Conservation (phyloP, 805 yeast species). For the Ogataea pini region DNA sequence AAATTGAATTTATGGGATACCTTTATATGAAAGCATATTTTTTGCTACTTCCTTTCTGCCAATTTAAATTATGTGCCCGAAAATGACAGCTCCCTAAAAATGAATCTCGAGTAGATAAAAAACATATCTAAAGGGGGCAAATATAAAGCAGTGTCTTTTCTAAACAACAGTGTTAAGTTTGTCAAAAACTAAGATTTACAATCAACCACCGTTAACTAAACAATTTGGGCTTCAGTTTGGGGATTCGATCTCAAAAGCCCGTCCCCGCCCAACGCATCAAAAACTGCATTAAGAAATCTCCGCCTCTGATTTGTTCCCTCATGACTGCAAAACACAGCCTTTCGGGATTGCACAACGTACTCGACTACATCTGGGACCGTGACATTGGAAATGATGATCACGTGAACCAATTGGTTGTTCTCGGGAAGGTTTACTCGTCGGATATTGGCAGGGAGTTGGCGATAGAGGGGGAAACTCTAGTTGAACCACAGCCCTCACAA, state of each 20-base stretch:
- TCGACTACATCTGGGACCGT: slow-evolving; percentile 32
- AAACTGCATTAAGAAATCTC: not conserved
- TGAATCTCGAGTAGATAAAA: slow-evolving; percentile 1
- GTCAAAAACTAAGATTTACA: not conserved
- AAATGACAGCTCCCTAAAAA: not conserved
- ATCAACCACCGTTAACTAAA: no score
- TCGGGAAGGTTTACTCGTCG: slow-evolving; percentile 41
- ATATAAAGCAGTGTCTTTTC: not conserved
- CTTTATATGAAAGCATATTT: no score
- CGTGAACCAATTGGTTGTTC: slow-evolving; percentile 38
- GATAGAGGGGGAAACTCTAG: not conserved
- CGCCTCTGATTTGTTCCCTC: not conserved
- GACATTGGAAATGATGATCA: slow-evolving; percentile 40
- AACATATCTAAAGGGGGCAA: slow-evolving; percentile 1
- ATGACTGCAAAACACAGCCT: slow-evolving; percentile 29
- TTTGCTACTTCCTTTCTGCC: slow-evolving; percentile 3
- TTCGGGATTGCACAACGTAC: slow-evolving; percentile 40
- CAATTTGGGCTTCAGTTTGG: not conserved
- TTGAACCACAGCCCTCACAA: not conserved
- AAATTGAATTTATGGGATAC: no score
- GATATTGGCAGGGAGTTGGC: not conserved
- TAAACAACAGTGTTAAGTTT: not conserved
- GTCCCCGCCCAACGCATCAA: not conserved
- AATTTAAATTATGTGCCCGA: not conserved
- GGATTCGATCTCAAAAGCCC: not conserved